Evolutionary conservation across 805 yeast species (phyloP), one percentile per base, ranked within the genome.

Genomic region (Blastobotrys americana): DNA sequence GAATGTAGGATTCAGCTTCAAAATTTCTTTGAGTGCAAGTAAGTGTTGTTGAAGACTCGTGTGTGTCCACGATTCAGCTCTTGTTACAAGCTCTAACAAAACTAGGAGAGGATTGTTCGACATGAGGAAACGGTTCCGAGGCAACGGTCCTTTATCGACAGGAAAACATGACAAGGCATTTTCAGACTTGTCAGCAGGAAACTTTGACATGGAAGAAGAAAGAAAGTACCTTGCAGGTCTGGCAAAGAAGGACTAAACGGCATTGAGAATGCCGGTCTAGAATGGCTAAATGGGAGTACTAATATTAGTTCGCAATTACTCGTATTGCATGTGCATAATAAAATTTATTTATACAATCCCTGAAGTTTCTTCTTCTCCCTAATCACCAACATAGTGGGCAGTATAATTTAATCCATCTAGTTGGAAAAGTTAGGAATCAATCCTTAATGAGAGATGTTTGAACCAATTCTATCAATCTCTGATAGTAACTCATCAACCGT

Each of bases 91-190:
- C 13, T 27, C 9, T 10, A 31, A 5, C 34, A 15, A 13, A 18
- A 33, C 5, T 41, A 55, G 59, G 53, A 77, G 82, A 56, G 97
- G 97, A 9, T 81, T 82, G 58, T 84, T 89, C 43, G 97, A 89
- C 56, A 84, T 88, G 87, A 66, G 89, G 3, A 89, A 87, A 61
- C 74, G 98, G 53, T 84, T 90, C 67, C 73, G 87, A 58, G 97
- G 97, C 3, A 90, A 90, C 59, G 98, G 95, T 0, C 88, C 97
- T 0, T 67, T 85, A 36, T 86, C 96, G 9, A 85, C 95, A 4
- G 98, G 98, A 0, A 83, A 82, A 59, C 90, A 84, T 64, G 96
- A 89, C 56, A 90, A 86, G 47, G 85, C 86, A 42, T 84, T 83
- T 52, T 87, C 80, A 34, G 82, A 84, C 48, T 68, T 90, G 47